Evolutionary conservation across 306 rosid species (phyloP), one percentile per base, ranked within the genome.

Genomic region (Cicer bijugum): DNA sequence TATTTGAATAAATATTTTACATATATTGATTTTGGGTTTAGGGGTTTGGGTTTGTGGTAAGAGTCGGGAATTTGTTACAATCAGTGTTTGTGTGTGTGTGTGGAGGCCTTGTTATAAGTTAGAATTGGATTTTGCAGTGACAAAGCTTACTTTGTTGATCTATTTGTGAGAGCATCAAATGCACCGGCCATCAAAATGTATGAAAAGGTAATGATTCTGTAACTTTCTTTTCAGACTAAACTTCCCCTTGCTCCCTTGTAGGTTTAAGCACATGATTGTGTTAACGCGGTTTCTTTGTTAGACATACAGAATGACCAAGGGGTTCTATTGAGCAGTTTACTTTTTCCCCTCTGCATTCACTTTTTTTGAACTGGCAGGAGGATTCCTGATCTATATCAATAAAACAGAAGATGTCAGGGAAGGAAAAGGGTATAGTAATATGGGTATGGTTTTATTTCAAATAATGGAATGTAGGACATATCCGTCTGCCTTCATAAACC

Each of bases 151-250:
- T 94, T 94, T 67, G 96, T 91, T 74, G 98, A 94, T 85, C 96
- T 94, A 71, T 94, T 94, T 80, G 98, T 94, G 72, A 88, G 98
- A 77, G 98, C 97, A 52, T 94, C 98, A 66, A 94, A 94, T 81
- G 84, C 97, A 39, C 97, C 98, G 9, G 98, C 98, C 69, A 94
- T 94, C 84, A 91, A 88, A 86, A 94, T 94, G 98, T 94, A 94
- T 33, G 97, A 88, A 79, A 94, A 94, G 98, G 98, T 94, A 76
- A 75, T 39, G 28, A 59, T 73, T 77, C 40, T 81, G 1, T 62
- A 9, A 63, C 39, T 48, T 39, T 50, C 38, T 15, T 75, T 63
- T 75, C 57, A 9, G 40, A 55, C 8, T 44, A 33, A 9, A 40
- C 51, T 40, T 63, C 64, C 55, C 44, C 45, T 44, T 72, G 28